Percentiles rank a stretch among this genome's conserved stretches.
Evolutionary conservation across 176 grass and related monocot genomes (phyloP).

Genomic region (Olyra latifolia): DNA sequence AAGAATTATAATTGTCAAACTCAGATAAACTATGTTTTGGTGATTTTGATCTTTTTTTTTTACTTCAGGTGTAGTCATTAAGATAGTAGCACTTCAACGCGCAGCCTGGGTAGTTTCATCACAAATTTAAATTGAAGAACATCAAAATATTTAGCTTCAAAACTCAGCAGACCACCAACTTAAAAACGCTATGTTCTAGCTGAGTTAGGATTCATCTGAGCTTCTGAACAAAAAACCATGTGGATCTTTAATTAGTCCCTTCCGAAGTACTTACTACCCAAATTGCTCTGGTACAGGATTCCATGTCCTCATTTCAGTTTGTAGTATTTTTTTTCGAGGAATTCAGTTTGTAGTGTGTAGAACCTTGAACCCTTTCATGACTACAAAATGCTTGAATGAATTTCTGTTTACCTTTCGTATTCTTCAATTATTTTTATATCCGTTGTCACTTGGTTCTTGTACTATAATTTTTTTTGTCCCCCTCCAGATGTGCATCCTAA

Average conservation of each 20-base stretch:
- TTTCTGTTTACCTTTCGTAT: background rate
- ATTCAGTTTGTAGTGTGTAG: background rate
- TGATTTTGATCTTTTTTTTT: too few species aligned
- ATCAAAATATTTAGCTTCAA: too few species aligned
- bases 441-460: background rate
- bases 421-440: background rate
- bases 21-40: too few species aligned
- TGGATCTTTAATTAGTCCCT: background rate
- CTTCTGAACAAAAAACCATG: background rate
- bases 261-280: background rate
- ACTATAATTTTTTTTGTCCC: slow-evolving; percentile 23
- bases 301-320: too few species aligned
- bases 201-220: background rate
- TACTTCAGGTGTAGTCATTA: too few species aligned
- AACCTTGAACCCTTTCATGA: background rate
- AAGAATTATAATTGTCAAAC: too few species aligned
- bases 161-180: too few species aligned
- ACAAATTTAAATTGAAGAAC: too few species aligned
- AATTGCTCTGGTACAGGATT: background rate
- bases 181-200: background rate
- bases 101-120: too few species aligned
- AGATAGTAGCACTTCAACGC: too few species aligned
- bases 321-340: background rate
- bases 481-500: slow-evolving; percentile 86
- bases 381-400: background rate